Evolutionary conservation across 305 asterid genomes (phyloP), one percentile per base, ranked within the genome.

Genomic region (Andrographis paniculata): DNA sequence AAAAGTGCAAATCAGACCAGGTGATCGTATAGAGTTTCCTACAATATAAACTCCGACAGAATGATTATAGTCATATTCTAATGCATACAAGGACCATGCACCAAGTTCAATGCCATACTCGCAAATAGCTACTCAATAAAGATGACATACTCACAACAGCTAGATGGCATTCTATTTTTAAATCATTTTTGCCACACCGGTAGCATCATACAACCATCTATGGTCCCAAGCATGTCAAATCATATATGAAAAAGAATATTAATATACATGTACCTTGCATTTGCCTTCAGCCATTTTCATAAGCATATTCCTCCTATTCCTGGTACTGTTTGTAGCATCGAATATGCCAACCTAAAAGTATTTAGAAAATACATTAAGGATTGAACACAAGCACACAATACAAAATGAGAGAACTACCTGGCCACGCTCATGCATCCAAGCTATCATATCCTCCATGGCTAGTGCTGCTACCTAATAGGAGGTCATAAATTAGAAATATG

Each of bases 341-440:
- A 91, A 84, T 69, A 91, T 81, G 56, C 99, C 99, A 54, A 91
- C 99, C 99, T 91, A 63, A 63, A 48, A 58, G 55, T 45, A 50
- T 52, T 51, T 30, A 52, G 28, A 55, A 60, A 53, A 45, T 60
- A 31, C 60, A 63, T 68, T 59, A 65, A 67, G 51, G 48, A 52
- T 43, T 45, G 46, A 46, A 49, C 52, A 52, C 20, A 38, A 19
- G 50, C 16, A 19, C 36, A 50, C 28, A 35, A 37, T 62, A 33
- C 30, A 47, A 65, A 60, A 5, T 2, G 30, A 58, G 46, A 57
- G 52, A 65, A 79, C 64, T 64, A 76, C 99, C 82, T 91, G 99
- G 54, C 99, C 99, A 62, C 99, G 96, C 78, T 91, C 99, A 64
- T 91, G 96, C 96, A 91, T 87, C 99, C 99, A 91, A 52, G 95